Evolutionary conservation across 176 grass and related monocot species (phyloP).

Genomic region (Chloris gayana): DNA sequence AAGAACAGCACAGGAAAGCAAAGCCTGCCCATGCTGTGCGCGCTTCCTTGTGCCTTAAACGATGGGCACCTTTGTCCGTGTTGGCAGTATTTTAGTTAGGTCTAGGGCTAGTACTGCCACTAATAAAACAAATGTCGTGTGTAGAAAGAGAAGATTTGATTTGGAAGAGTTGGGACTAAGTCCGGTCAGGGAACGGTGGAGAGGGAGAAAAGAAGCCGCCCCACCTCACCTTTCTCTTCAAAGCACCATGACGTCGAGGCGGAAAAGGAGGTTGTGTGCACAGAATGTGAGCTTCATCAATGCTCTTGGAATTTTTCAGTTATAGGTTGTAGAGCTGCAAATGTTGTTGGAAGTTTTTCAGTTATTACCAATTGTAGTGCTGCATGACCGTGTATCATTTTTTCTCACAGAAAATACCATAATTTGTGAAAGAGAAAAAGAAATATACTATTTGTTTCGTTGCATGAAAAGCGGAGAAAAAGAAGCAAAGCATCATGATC

Average conservation of each 20-base stretch:
- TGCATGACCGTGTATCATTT: not conserved
- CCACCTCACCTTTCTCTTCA: not conserved
- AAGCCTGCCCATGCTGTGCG: not conserved
- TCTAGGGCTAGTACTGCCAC: not conserved
- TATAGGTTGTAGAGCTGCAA: not conserved
- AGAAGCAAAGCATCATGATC: not conserved
- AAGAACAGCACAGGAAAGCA: not conserved
- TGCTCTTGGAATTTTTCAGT: not conserved
- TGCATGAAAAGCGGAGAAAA: not conserved
- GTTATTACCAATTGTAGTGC: not conserved
- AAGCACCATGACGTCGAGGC: not conserved
- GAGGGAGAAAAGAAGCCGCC: not conserved
- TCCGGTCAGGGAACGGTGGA: not conserved
- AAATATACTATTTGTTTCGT: too few relatives aligned
- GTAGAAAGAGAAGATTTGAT: not conserved
- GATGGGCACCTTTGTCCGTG: slow-evolving; percentile 20
- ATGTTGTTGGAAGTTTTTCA: not conserved
- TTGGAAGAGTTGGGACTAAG: not conserved
- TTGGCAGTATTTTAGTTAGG: slow-evolving; percentile 10
- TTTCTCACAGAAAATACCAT: too few relatives aligned
- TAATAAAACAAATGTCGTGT: not conserved
- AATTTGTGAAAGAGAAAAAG: too few relatives aligned
- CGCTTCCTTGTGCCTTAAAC: slow-evolving; percentile 7
- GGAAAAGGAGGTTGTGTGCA: not conserved
- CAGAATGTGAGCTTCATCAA: not conserved